phyloP scores from a whole-genome alignment of 202 grass and related monocot genomes.

The Panicum hallii region DNA sequence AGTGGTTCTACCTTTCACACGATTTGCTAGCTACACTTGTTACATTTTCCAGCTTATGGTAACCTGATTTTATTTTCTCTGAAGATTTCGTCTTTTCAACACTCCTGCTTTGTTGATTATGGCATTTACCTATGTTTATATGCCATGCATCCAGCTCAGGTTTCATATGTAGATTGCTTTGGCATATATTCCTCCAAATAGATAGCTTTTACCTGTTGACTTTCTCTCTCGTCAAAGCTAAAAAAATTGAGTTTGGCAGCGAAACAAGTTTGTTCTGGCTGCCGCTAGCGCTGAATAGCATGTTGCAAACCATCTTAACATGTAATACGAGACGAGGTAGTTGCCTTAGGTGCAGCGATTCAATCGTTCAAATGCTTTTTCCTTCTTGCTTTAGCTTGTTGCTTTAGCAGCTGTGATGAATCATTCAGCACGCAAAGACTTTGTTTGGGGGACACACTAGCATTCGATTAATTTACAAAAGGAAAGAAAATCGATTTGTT shows the following conservation, averaged over 20 bases:
- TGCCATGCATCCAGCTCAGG: not conserved
- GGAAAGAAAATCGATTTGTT: not conserved
- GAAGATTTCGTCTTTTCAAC: not conserved
- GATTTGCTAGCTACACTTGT: not conserved
- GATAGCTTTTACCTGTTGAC: not conserved
- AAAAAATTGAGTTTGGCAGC: conserved; percentile 25
- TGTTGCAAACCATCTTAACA: not conserved
- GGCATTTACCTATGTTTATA: not conserved
- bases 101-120: not conserved
- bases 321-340: not conserved
- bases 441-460: not conserved
- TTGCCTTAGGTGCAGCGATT: conserved; percentile 26
- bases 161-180: not conserved
- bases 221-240: not conserved
- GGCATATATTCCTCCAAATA: not conserved
- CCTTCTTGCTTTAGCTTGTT: not conserved
- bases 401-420: conserved; percentile 41
- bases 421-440: conserved; percentile 47
- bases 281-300: not conserved
- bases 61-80: not conserved
- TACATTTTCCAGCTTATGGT: not conserved
- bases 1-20: not conserved
- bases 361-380: conserved; percentile 17
- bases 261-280: not conserved
- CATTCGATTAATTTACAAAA: not conserved